phyloP scores from a whole-genome alignment of 345 rosid species.

The Nephelium lappaceum region DNA sequence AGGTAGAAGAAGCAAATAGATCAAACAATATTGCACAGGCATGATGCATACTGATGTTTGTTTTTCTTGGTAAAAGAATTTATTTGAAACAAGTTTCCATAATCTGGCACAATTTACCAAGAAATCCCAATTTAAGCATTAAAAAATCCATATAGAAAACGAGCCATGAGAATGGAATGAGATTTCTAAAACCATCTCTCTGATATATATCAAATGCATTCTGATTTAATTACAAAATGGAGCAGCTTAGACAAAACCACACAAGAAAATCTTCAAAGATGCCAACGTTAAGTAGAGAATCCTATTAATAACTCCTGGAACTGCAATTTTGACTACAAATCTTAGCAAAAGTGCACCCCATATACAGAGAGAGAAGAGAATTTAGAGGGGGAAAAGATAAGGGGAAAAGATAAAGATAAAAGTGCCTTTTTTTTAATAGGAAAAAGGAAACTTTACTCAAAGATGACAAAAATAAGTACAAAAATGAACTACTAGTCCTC shows the following conservation, averaged over 20 bases:
- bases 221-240: background rate
- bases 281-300: constrained; percentile 6
- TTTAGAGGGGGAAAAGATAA: background rate
- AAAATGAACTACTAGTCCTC: no score
- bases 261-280: background rate
- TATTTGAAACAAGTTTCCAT: background rate
- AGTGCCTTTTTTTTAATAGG: background rate
- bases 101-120: background rate
- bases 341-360: background rate
- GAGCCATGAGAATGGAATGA: background rate
- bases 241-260: background rate
- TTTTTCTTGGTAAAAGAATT: background rate
- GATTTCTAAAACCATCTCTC: background rate
- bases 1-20: constrained; percentile 2
- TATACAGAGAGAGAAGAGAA: background rate
- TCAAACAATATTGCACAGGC: background rate
- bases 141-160: background rate
- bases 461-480: no score
- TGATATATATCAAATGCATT: background rate
- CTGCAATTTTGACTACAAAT: background rate
- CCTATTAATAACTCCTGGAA: background rate
- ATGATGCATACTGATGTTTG: background rate
- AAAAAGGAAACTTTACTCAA: no score
- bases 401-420: background rate
- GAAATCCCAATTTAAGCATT: constrained; percentile 5